These are phyloP conservation scores for Fraxinus excelsior DNA, from an alignment of 257 asterid species.

Conservation along the genomic window DNA sequence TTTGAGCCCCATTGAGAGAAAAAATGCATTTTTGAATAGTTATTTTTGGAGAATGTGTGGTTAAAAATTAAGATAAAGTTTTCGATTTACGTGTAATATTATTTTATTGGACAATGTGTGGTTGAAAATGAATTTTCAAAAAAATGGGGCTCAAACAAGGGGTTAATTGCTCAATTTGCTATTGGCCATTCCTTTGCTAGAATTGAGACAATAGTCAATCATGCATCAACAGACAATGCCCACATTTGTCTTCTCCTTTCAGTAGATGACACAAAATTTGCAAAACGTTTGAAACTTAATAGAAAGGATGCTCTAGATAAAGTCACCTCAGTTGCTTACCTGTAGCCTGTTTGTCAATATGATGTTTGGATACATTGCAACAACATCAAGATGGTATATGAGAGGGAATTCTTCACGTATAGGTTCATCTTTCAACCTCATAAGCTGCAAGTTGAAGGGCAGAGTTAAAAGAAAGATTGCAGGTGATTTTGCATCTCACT, in stretches of 20 bases:
- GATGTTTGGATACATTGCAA: conserved; percentile 99
- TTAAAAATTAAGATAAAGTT: too few relatives aligned
- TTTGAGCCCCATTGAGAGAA: too few relatives aligned
- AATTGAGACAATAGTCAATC: conserved; percentile 10
- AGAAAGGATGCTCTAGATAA: conserved; percentile 22
- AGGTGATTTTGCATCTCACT: conserved; percentile 15
- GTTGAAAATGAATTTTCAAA: too few relatives aligned
- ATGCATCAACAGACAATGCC: conserved; percentile 11
- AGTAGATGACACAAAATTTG: conserved; percentile 18
- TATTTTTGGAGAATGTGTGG: too few relatives aligned
- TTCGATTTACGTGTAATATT: too few relatives aligned
- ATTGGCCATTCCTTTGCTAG: conserved; percentile 10
- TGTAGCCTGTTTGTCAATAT: conserved; percentile 98
- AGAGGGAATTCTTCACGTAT: conserved; percentile 89
- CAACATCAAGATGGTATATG: conserved; percentile 98
- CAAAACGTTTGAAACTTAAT: conserved; percentile 17
- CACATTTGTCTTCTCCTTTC: conserved; percentile 13
- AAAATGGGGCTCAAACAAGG: too few relatives aligned
- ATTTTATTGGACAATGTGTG: too few relatives aligned
- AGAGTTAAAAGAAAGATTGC: conserved; percentile 28
- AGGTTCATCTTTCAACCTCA: conserved; percentile 71
- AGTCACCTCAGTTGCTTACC: conserved; percentile 51
- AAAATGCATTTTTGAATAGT: too few relatives aligned
- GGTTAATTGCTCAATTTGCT: neutral
- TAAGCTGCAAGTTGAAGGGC: conserved; percentile 60